Evolutionary conservation across 176 grass and related monocot species (phyloP).

Genomic region (Triticum timopheevii): DNA sequence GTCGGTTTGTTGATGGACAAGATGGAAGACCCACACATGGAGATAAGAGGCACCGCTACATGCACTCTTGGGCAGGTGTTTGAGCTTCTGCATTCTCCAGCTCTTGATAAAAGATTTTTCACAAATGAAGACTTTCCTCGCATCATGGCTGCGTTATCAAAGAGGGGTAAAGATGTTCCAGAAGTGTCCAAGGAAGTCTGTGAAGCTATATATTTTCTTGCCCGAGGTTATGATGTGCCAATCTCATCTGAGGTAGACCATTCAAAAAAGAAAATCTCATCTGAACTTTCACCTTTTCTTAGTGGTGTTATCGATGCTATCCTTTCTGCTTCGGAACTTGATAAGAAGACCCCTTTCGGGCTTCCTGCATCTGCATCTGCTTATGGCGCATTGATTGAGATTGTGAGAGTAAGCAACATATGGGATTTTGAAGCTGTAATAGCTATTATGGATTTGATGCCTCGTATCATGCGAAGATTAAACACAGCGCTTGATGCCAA

Average conservation of each 20-base stretch:
- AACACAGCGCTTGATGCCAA: slow-evolving; percentile 65
- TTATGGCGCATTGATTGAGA: slow-evolving; percentile 82
- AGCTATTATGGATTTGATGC: slow-evolving; percentile 52
- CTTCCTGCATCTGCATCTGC: slow-evolving; percentile 53
- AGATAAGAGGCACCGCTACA: slow-evolving; percentile 76
- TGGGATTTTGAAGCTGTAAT: slow-evolving; percentile 35
- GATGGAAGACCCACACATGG: slow-evolving; percentile 71
- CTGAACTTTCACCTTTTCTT: slow-evolving; percentile 74
- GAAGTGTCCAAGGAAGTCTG: slow-evolving; percentile 88
- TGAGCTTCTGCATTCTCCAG: slow-evolving; percentile 69
- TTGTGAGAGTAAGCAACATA: slow-evolving; percentile 71
- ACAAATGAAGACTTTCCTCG: slow-evolving; percentile 59
- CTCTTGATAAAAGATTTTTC: slow-evolving; percentile 56
- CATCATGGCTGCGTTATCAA: slow-evolving; percentile 66
- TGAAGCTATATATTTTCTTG: slow-evolving; percentile 84
- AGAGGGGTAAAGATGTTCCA: slow-evolving; percentile 72
- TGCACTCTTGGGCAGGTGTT: slow-evolving; percentile 89
- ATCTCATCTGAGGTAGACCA: slow-evolving; percentile 36
- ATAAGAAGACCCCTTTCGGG: slow-evolving; percentile 52
- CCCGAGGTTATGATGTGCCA: slow-evolving; percentile 68
- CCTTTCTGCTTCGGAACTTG: slow-evolving; percentile 68
- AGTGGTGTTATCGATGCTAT: slow-evolving; percentile 63
- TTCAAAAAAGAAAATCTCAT: slow-evolving; percentile 25
- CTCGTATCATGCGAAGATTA: slow-evolving; percentile 79
- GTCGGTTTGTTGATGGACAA: slow-evolving; percentile 79